Conservation (phyloP, 176 grass and related monocot species). For the Oryza australiensis region DNA sequence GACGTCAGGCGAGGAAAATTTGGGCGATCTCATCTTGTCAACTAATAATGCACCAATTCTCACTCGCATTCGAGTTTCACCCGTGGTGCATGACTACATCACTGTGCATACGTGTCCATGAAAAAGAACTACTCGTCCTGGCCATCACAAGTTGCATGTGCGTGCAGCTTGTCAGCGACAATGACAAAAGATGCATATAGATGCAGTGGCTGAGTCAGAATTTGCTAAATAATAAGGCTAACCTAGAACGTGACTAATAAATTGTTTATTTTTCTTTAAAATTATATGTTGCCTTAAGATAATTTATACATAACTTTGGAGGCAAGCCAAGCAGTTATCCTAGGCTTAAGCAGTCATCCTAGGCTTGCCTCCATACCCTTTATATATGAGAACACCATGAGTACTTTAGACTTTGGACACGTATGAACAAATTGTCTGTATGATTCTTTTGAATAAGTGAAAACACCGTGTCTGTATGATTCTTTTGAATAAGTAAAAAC, state of each 20-base stretch:
- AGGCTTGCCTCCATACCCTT: too few relatives aligned
- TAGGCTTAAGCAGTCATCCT: too few relatives aligned
- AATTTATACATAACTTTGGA: too few relatives aligned
- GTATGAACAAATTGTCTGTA: too few relatives aligned
- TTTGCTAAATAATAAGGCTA: too few relatives aligned
- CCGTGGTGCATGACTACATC: neutral
- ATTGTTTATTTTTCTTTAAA: too few relatives aligned
- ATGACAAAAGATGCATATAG: neutral
- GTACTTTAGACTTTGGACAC: neutral
- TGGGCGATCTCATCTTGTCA: neutral
- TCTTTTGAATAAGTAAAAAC: neutral
- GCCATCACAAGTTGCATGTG: neutral
- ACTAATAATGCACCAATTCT: neutral
- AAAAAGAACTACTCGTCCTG: neutral
- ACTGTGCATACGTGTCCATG: neutral
- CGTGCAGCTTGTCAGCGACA: neutral
- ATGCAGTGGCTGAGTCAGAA: too few relatives aligned
- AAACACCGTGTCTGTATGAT: neutral
- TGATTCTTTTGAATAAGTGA: neutral
- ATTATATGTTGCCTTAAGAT: too few relatives aligned
- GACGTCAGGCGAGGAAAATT: slow-evolving; percentile 11
- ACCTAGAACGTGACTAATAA: too few relatives aligned
- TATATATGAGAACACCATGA: neutral
- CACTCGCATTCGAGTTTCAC: neutral
- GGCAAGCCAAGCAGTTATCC: too few relatives aligned